Evolutionary conservation across 75 land plant species (phyloP), one percentile per base, ranked within the genome.

Genomic region (Sequoiadendron giganteum): DNA sequence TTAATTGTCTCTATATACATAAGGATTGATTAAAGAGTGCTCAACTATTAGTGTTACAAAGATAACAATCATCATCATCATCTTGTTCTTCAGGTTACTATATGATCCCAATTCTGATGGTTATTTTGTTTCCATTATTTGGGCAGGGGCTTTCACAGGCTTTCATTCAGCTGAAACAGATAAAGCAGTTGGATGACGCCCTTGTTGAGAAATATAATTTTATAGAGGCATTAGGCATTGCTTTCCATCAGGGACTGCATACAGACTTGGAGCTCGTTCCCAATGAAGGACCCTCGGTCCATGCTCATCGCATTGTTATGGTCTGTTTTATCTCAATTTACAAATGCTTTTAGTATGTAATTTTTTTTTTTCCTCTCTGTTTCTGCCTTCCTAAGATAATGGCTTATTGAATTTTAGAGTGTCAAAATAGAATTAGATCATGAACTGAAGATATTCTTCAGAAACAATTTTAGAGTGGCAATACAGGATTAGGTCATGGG

Each of bases 281-380:
- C 14, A 90, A 92, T 21, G 80, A 90, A 89, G 97, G 94, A 4
- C 90, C 88, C 38, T 87, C 95, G 18, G 88, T 95, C 18, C 91
- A 92, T 85, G 94, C 95, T n/a, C 97, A 96, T 52, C 91, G 89
- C 81, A 93, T 95, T 38, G 89, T 96, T 42, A 88, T 96, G 95
- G 98, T 95, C 9, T 68, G 78, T 30, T 85, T 42, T 25, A 25
- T 25, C 70, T 48, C 36, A 30, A 30, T 47, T 49, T 49, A 9
- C 39, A 45, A 47, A 21, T 85, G 10, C 38, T 85, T 16, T 2
- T 9, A 84, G 10, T 65, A 6, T 8, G 28, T 28, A 40, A 40
- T 38, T 36, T 36, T 6, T 9, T 38, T 36, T 32, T 34, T 34
- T 3, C 38, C 85, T 11, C n/a, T 28, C 25, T 16, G 34, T 40